Evolutionary conservation across 805 yeast genomes (phyloP), one percentile per base, ranked within the genome.

Genomic region (Lipomyces starkeyi): DNA sequence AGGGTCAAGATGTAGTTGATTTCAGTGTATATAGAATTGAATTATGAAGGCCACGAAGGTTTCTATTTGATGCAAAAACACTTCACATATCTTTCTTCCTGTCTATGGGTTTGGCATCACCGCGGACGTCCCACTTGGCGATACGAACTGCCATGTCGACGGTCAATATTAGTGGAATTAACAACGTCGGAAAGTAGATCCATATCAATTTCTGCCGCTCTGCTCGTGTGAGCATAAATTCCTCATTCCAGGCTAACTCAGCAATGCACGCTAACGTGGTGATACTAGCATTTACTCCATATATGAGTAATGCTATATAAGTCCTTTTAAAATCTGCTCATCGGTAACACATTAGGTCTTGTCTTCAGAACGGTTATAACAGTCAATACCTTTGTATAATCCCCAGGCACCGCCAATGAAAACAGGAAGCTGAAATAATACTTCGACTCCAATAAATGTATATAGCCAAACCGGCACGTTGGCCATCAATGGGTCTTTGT

Each of bases 211-310:
- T 84, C 63, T 71, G 68, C 13, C 79, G 73, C 49, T 80, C 68
- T 25, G 68, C 27, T 17, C 57, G 53, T n/a, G 63, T 40, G 17
- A 76, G 71, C 40, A n/a, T n/a, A 29, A 58, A 25, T 8, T 56
- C 63, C 14, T 55, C 22, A 13, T 55, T 59, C 53, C 69, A 71
- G 1, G 52, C 57, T 13, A 66, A 70, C 11, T 80, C 81, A 1
- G 81, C 81, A 3, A 71, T 78, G 76, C 98, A 94, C 29, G 88
- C 85, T 49, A 88, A 77, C 0, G 97, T 92, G 4, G 97, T 92
- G 62, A 90, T 80, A 3, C 89, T 80, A 0, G 98, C 98, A 75
- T 91, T 92, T 73, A 90, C 84, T 2, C 94, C 97, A 77, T 95
- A 94, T 5, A 88, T 74, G 14, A 86, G 79, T 71, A 88, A 77